phyloP scores from a whole-genome alignment of 331 rosid species.

The Stylosanthes scabra region DNA sequence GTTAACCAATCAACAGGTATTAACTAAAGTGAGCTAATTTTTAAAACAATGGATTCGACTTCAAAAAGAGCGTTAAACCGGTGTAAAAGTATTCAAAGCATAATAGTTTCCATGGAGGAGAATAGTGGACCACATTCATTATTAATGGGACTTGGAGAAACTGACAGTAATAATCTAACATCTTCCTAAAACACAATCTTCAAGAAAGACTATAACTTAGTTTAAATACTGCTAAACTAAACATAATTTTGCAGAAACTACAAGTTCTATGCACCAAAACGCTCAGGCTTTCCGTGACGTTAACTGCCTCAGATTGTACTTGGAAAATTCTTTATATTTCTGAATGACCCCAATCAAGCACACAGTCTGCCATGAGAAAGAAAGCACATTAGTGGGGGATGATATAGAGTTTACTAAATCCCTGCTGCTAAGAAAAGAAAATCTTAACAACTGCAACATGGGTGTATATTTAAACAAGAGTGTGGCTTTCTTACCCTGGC shows the following conservation, averaged over 20 bases:
- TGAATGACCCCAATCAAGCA: conserved; percentile 88
- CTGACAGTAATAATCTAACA: background rate
- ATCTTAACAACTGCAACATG: too few relatives aligned
- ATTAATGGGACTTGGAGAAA: conserved; percentile 10
- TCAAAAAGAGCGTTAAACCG: background rate
- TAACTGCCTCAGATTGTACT: conserved; percentile 94
- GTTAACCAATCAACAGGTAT: too few relatives aligned
- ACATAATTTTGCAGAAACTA: background rate
- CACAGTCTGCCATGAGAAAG: conserved; percentile 66
- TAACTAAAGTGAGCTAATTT: too few relatives aligned
- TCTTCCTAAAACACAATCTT: background rate
- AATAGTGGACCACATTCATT: conserved; percentile 1
- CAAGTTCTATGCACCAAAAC: background rate
- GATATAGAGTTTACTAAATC: too few relatives aligned
- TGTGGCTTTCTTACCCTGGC: conserved; percentile 68
- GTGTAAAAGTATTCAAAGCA: background rate
- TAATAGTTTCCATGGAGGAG: background rate
- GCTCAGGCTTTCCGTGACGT: conserved; percentile 63
- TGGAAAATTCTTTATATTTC: conserved; percentile 80
- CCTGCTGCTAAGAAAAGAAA: too few relatives aligned
- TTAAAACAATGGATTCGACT: background rate
- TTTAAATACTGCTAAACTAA: conserved; percentile 4
- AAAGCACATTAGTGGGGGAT: conserved; percentile 7
- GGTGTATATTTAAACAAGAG: conserved; percentile 3
- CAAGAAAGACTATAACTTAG: background rate